Evolutionary conservation across 179 eudicot species (phyloP).

Genomic region (Beta corolliflora): DNA sequence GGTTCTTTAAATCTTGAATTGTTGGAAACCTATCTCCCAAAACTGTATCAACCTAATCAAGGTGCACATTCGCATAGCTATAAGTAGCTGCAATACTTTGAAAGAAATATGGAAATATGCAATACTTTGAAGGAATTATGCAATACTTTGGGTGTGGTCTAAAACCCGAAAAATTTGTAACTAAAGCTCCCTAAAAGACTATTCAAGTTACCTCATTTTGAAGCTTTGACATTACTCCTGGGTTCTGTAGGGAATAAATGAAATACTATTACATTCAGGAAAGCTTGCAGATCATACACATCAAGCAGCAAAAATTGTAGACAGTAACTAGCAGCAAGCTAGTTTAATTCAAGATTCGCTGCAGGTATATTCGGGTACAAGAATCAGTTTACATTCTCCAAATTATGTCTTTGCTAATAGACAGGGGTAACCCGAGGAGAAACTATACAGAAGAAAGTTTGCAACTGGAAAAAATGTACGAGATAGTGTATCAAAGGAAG

Average conservation of each 20-base stretch:
- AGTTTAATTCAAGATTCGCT: neutral
- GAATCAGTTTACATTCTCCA: neutral
- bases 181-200: neutral
- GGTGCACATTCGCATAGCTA: conserved; percentile 3
- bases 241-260: conserved; percentile 57
- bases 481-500: neutral
- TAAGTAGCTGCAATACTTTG: conserved; percentile 6
- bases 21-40: conserved; percentile 90
- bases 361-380: neutral
- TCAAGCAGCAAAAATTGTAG: neutral
- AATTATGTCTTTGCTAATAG: neutral
- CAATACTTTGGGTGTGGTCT: no score
- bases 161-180: no score
- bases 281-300: conserved; percentile 17
- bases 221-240: conserved; percentile 78
- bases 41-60: conserved; percentile 81
- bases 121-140: neutral
- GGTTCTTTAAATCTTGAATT: conserved; percentile 93
- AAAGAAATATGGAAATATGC: neutral
- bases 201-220: conserved; percentile 70
- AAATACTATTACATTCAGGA: neutral
- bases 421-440: neutral
- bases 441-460: neutral
- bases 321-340: neutral
- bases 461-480: neutral